These are phyloP conservation scores for Papiliotrema laurentii DNA, from an alignment of 1,284 basidiomycete genomes.

Conservation along the genomic window DNA sequence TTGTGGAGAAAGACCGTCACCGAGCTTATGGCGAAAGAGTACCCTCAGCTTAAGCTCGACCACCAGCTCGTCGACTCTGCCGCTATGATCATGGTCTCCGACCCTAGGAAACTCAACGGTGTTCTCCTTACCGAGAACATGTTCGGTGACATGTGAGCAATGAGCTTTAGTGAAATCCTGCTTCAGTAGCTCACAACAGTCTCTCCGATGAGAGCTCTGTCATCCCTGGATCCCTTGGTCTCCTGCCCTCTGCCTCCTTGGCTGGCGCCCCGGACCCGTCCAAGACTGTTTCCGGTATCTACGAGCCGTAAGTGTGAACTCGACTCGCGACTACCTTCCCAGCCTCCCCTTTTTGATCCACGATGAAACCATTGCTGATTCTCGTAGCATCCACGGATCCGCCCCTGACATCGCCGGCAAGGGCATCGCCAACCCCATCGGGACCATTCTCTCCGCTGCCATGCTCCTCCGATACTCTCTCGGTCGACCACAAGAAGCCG, in stretches of 20 bases:
- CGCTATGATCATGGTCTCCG: slow-evolving; percentile 91
- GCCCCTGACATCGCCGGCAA: slow-evolving; percentile 95
- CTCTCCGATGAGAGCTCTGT: slow-evolving; percentile 95
- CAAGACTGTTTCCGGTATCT: slow-evolving; percentile 74
- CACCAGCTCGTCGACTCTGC: slow-evolving; percentile 95
- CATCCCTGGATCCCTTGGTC: slow-evolving; percentile 93
- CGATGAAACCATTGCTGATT: not conserved
- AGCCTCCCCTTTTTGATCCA: not conserved
- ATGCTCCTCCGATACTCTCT: slow-evolving; percentile 95
- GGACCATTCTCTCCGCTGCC: slow-evolving; percentile 93
- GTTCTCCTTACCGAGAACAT: slow-evolving; percentile 91
- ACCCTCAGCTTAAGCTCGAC: slow-evolving; percentile 76
- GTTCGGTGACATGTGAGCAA: slow-evolving; percentile 87
- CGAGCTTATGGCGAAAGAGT: slow-evolving; percentile 75
- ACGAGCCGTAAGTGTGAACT: slow-evolving; percentile 64
- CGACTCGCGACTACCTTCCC: not conserved
- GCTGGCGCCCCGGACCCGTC: slow-evolving; percentile 77
- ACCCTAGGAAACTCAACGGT: slow-evolving; percentile 91
- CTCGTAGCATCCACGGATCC: slow-evolving; percentile 51
- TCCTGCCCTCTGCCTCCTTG: slow-evolving; percentile 86
- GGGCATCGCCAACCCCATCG: slow-evolving; percentile 94
- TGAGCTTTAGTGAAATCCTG: not conserved
- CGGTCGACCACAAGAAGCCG: slow-evolving; percentile 74
- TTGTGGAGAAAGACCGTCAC: slow-evolving; percentile 91
- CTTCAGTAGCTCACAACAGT: slow-evolving; percentile 51